Conservation (phyloP, 495 filamentous ascomycete species). For the Mycothermus thermophilus region DNA sequence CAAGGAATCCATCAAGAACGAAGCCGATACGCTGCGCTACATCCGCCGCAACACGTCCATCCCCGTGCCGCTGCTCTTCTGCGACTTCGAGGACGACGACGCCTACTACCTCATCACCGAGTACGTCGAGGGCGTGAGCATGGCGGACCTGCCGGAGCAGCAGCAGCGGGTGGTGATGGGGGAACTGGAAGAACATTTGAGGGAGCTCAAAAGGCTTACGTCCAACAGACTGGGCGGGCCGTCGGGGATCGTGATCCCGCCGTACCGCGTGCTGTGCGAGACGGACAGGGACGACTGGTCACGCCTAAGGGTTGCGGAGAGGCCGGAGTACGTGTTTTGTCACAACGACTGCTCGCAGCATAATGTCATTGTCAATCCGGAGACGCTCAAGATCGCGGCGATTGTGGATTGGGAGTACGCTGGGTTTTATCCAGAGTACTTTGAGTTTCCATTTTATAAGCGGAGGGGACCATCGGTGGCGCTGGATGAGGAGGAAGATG, state of each 20-base stretch:
- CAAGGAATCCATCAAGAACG: conserved; percentile 3
- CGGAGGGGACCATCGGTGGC: conserved; percentile 4
- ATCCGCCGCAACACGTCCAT: conserved; percentile 2
- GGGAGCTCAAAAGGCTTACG: conserved; percentile 2
- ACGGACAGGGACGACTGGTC: conserved; percentile 4
- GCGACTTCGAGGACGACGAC: conserved; percentile 7
- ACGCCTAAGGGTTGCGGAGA: background rate
- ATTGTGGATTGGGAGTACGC: conserved; percentile 10
- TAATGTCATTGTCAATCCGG: conserved; percentile 7
- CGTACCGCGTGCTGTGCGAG: conserved; percentile 5
- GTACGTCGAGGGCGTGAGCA: conserved; percentile 6
- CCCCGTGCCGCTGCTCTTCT: conserved; percentile 3
- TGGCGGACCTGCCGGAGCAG: conserved; percentile 4
- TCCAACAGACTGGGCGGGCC: conserved; percentile 6
- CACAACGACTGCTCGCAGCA: conserved; percentile 7
- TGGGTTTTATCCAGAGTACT: conserved; percentile 5
- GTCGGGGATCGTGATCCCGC: conserved; percentile 5
- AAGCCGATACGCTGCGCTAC: conserved; percentile 5
- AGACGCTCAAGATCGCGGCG: conserved; percentile 5
- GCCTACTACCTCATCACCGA: conserved; percentile 7
- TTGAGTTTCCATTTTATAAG: conserved; percentile 6
- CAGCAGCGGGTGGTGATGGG: conserved; percentile 1
- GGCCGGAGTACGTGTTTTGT: conserved; percentile 6
- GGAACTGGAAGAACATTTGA: conserved; percentile 3
- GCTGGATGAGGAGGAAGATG: conserved; percentile 5